Evolutionary conservation across 2,329 filamentous ascomycete species (phyloP), one percentile per base, ranked within the genome.

Genomic region (Daldinia eschscholtzii): DNA sequence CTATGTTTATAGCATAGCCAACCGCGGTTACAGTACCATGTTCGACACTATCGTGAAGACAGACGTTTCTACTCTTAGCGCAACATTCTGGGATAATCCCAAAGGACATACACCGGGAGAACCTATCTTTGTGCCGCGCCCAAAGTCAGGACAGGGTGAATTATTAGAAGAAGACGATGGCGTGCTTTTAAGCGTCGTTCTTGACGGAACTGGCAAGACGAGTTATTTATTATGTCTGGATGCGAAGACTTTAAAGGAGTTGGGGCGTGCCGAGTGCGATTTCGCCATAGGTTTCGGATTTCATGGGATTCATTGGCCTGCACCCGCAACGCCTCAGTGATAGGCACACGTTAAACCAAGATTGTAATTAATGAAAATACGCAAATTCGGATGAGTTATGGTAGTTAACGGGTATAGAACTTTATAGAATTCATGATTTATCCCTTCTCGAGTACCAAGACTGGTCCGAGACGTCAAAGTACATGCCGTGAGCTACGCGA

Each of bases 221-320:
- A 92, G 90, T 70, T 93, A 92, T 76, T 79, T 93, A 57, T 73
- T 93, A 44, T 90, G 88, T 64, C 76, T 93, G 35, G 84, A 91
- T 75, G 90, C 90, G 4, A 84, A 75, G 76, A 87, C 85, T 4
- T 85, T 93, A 85, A 79, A 77, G 67, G 91, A 93, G 81, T 42
- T 88, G 53, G 91, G 89, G 0, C 83, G 89, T 48, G 91, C 91
- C 3, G 87, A 90, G 72, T 84, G 88, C 23, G 83, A 84, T 1
- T 88, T 88, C 72, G 83, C 87, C 0, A 84, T 93, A 65, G 85
- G 82, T 0, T 81, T 92, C 67, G 89, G 89, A 0, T 91, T 93
- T 70, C 91, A 93, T 77, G 91, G 91, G 0, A 75, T 83, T 13
- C 87, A 89, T 55, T 59, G 57, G 60, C 65, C 69, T n/a, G 4